Evolutionary conservation across 768 basidiomycete genomes (phyloP).

Genomic region (Pisolithus albus): DNA sequence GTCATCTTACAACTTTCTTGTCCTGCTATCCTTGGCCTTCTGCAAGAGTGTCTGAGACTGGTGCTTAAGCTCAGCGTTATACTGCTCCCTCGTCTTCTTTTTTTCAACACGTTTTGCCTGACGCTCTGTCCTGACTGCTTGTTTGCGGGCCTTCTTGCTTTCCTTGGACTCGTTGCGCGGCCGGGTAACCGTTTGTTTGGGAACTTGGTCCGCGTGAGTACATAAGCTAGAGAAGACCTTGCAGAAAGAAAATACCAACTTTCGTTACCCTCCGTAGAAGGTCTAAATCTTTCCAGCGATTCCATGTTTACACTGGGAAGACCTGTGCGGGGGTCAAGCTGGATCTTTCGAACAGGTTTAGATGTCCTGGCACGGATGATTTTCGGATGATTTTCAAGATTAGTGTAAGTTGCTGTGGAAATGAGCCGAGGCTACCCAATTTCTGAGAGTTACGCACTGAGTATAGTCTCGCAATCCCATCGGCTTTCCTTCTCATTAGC

Average conservation of each 20-base stretch:
- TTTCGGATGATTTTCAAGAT: constrained; percentile 93
- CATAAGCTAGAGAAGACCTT: background rate
- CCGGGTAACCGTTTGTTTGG: constrained; percentile 52
- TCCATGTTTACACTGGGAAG: constrained; percentile 46
- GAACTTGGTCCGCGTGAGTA: constrained; percentile 8
- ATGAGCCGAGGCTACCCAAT: background rate
- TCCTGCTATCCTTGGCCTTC: constrained; percentile 29
- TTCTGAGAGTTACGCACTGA: constrained; percentile 51
- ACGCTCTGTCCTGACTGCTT: constrained; percentile 58
- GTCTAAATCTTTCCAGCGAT: constrained; percentile 7
- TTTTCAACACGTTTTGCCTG: constrained; percentile 62
- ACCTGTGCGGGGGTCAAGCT: constrained; percentile 70
- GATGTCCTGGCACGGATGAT: constrained; percentile 65
- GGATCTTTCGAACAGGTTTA: constrained; percentile 54
- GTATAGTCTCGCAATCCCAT: constrained; percentile 96
- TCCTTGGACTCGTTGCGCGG: constrained; percentile 71
- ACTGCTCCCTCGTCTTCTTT: constrained; percentile 58
- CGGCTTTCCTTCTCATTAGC: constrained; percentile 53
- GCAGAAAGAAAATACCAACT: constrained; percentile 18
- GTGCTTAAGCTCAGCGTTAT: constrained; percentile 52
- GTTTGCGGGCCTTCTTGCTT: constrained; percentile 67
- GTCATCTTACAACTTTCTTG: constrained; percentile 18
- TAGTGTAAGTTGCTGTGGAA: constrained; percentile 82
- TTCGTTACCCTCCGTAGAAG: constrained; percentile 24
- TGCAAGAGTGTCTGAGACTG: constrained; percentile 46